Base-by-base conservation (phyloP, 345 rosid species). In the Brassica carinata region DNA sequence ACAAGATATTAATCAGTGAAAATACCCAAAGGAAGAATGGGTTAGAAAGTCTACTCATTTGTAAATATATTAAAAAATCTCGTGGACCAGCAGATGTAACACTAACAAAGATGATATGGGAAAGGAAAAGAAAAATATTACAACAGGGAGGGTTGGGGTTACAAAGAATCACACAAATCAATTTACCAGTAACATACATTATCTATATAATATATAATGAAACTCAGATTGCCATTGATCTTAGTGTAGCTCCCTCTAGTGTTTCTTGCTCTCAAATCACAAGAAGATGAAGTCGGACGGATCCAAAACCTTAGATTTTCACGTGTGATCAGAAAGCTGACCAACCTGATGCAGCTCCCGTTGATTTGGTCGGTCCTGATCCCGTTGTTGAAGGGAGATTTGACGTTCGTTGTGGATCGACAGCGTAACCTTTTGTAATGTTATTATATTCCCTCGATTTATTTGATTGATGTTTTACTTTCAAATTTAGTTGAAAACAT, bases 281-380 rank as follows among this genome's bases (percentile, higher is more conserved):
- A 74, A 74, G 75, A 74, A 36, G 72, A 75, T 75, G 83, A 81
- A 70, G 76, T 79, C 72, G 62, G 76, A 80, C 79, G 6, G 11
- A 38, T 75, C 13, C 67, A 81, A n/a, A 51, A 73, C 90, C 97
- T 92, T 93, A 81, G 82, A 95, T 91, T 89, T 89, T 89, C 87
- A 83, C 83, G 91, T 55, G 92, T 8, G 34, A 75, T 86, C 80
- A 94, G 82, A 96, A 96, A 75, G 97, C 99, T 5, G 99, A 93
- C 98, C 99, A 96, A 74, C 98, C 99, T 30, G 99, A 88, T 68
- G 94, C 94, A 79, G 92, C 51, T 70, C 95, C 94, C 48, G 93
- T 63, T 2, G 88, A 85, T 77, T 86, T 93, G 62, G 79, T 67
- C 17, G 92, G 77, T 72, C 87, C 97, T 14, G 97, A 72, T 18